Evolutionary conservation across 441 rosid species (phyloP).

Genomic region (Dalechampia spathulata): DNA sequence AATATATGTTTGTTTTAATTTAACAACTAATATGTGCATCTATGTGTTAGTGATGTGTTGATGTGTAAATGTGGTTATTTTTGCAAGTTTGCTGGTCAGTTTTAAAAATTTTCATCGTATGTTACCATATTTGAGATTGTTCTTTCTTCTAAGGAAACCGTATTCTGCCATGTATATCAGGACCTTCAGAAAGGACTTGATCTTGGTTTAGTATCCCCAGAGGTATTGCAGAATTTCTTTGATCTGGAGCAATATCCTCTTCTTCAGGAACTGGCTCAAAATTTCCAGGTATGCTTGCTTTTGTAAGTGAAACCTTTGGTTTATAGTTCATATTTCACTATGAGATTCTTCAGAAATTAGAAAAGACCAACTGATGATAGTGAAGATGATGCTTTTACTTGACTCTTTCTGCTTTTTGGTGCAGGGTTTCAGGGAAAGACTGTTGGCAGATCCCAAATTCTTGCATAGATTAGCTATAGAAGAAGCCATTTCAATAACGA

Average conservation of each 20-base stretch:
- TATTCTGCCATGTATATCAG: conserved; percentile 33
- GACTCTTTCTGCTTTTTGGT: conserved; percentile 22
- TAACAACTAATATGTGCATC: not conserved
- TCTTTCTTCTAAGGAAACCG: conserved; percentile 10
- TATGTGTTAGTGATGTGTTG: not conserved
- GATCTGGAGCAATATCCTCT: conserved; percentile 84
- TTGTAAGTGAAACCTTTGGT: conserved; percentile 1
- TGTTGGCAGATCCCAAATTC: conserved; percentile 92
- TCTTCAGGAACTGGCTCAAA: conserved; percentile 71
- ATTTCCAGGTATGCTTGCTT: conserved; percentile 60
- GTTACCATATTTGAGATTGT: not conserved
- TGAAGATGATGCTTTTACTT: conserved; percentile 10
- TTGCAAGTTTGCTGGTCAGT: not conserved
- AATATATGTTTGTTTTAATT: not conserved
- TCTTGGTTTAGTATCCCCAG: conserved; percentile 90
- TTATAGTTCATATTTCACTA: not conserved
- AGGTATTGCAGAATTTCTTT: conserved; percentile 84
- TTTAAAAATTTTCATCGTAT: not conserved
- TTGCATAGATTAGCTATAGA: conserved; percentile 88
- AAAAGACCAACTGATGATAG: conserved; percentile 8
- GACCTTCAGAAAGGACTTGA: conserved; percentile 92
- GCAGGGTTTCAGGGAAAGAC: conserved; percentile 95
- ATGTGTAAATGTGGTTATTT: conserved; percentile 1
- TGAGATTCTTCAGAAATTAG: not conserved
- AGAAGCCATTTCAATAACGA: conserved; percentile 84